Evolutionary conservation across 2,329 filamentous ascomycete species (phyloP).

Genomic region (Metarhizium brunneum): DNA sequence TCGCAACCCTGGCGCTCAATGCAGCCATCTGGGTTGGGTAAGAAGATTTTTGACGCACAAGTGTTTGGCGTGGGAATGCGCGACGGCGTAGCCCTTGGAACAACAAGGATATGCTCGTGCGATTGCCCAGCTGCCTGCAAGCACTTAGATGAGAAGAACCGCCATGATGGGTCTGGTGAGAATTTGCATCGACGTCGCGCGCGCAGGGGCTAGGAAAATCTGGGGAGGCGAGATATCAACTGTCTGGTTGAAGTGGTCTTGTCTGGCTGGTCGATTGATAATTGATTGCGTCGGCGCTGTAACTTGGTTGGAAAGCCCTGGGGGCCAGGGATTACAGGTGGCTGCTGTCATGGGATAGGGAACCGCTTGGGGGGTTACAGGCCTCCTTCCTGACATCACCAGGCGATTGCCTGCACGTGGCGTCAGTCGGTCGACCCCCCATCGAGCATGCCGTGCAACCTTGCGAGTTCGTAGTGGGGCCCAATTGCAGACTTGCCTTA

Average conservation of each 20-base stretch:
- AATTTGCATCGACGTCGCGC: background rate
- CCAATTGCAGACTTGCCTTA: background rate
- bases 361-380: background rate
- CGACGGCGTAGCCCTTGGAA: background rate
- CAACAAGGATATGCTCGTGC: background rate
- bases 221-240: background rate
- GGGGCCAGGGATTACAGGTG: background rate
- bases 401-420: no score
- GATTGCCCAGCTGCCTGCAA: background rate
- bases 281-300: no score
- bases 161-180: background rate
- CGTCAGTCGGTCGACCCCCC: no score
- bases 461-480: background rate
- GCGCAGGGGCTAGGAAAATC: background rate
- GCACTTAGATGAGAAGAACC: background rate
- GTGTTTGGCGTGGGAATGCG: background rate
- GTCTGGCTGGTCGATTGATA: no score
- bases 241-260: background rate
- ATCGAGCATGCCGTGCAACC: background rate
- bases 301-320: no score
- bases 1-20: conserved; percentile 10
- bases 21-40: conserved; percentile 10
- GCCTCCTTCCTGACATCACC: background rate
- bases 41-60: background rate
- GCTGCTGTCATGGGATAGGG: background rate